Conservation (phyloP, 1,139 yeast genomes). For the Candida labiduridarum region DNA sequence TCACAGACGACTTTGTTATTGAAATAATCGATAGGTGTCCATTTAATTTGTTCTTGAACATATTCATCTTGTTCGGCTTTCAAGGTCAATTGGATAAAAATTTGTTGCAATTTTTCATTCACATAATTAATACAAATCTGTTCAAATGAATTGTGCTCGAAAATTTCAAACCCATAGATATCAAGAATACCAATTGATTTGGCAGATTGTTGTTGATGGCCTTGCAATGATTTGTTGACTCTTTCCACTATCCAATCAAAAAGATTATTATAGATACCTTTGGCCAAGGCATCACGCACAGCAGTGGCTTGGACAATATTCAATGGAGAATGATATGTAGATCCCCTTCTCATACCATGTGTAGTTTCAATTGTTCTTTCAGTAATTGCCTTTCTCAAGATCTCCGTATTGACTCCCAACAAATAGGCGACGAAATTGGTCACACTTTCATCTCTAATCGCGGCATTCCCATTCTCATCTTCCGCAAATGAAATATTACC, state of each 20-base stretch:
- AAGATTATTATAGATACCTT: constrained; percentile 87
- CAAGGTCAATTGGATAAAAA: constrained; percentile 90
- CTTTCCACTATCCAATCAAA: constrained; percentile 98
- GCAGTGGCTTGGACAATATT: constrained; percentile 92
- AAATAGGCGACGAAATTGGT: constrained; percentile 93
- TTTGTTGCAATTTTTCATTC: constrained; percentile 95
- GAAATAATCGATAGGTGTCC: constrained; percentile 98
- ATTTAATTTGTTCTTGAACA: constrained; percentile 89
- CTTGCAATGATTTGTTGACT: constrained; percentile 69
- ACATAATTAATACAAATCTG: constrained; percentile 97
- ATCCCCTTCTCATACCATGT: constrained; percentile 87
- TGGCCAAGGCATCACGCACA: constrained; percentile 92
- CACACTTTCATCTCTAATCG: constrained; percentile 80
- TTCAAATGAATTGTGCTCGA: constrained; percentile 94
- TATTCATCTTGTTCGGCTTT: constrained; percentile 98
- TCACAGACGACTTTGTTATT: constrained; percentile 97
- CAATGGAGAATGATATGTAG: constrained; percentile 91
- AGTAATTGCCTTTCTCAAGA: constrained; percentile 67
- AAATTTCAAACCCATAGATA: constrained; percentile 97
- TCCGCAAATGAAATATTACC: constrained; percentile 89
- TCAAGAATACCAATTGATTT: constrained; percentile 90
- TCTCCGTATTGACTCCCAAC: constrained; percentile 73
- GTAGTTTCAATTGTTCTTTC: constrained; percentile 88
- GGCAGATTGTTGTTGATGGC: constrained; percentile 44
- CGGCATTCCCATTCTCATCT: constrained; percentile 85